Percentiles rank a stretch among this genome's conserved stretches.
Evolutionary conservation across 2,329 filamentous ascomycete species (phyloP).

Genomic region (Volutella citrinella): DNA sequence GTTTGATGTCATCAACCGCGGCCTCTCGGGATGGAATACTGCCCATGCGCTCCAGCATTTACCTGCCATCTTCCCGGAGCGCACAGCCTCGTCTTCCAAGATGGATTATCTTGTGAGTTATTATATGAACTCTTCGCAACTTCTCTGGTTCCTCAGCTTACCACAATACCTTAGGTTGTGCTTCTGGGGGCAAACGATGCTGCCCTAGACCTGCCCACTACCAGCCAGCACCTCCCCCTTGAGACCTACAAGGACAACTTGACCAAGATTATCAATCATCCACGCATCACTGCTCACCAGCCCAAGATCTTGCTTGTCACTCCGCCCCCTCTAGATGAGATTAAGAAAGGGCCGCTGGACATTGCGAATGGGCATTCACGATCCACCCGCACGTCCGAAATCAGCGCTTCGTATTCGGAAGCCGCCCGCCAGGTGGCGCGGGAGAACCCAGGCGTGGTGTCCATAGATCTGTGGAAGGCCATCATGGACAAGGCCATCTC

Average conservation of each 20-base stretch:
- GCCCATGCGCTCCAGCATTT: conserved; percentile 68
- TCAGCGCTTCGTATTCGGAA: conserved; percentile 56
- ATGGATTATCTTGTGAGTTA: conserved; percentile 64
- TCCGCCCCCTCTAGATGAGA: conserved; percentile 80
- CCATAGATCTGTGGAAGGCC: conserved; percentile 77
- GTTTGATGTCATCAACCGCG: conserved; percentile 84
- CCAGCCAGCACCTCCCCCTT: conserved; percentile 75
- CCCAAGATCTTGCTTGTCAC: conserved; percentile 75
- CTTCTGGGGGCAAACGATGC: conserved; percentile 93
- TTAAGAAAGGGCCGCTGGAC: conserved; percentile 54
- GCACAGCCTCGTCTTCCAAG: conserved; percentile 48
- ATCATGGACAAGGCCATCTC: conserved; percentile 69
- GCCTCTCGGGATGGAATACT: conserved; percentile 84
- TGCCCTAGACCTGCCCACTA: conserved; percentile 58
- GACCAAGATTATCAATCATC: conserved; percentile 67
- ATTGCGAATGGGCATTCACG: conserved; percentile 42
- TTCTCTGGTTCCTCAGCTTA: conserved; percentile 15
- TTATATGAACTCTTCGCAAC: neutral
- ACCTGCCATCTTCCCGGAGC: conserved; percentile 67
- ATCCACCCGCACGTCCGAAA: conserved; percentile 43
- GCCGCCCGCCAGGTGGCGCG: conserved; percentile 65
- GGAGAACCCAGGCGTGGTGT: conserved; percentile 61
- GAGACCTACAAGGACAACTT: conserved; percentile 73
- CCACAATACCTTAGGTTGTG: conserved; percentile 54
- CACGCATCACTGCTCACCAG: conserved; percentile 64